A percentile compares a stretch with the other conserved stretches of the same genome.
Conservation (phyloP, 495 filamentous ascomycete species). For the Annulohypoxylon moriforme region DNA sequence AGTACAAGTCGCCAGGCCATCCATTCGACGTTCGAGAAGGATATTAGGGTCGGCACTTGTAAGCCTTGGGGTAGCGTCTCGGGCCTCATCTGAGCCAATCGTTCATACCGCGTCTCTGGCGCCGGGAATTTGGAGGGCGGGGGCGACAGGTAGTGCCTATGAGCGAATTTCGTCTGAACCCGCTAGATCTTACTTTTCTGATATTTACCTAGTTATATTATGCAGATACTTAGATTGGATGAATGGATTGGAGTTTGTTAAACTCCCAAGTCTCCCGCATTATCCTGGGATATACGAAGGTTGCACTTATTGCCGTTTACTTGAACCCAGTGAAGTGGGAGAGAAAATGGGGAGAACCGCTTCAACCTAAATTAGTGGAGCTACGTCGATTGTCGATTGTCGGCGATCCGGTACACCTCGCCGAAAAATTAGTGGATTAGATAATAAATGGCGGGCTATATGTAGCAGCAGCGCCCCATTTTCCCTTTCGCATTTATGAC, state of each 20-base stretch:
- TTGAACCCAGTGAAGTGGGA: not conserved
- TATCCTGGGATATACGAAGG: not conserved
- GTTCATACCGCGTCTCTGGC: not conserved
- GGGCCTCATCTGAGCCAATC: slow-evolving; percentile 5
- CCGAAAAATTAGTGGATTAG: slow-evolving; percentile 8
- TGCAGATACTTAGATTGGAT: not conserved
- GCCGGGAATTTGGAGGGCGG: not conserved
- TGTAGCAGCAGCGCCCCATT: not conserved
- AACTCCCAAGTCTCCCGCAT: no score
- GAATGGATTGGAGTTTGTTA: not conserved
- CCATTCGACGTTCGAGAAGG: slow-evolving; percentile 10
- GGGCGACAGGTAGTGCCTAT: not conserved
- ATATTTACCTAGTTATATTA: no score
- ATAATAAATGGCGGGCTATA: not conserved
- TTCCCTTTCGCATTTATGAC: not conserved
- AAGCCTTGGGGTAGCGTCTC: slow-evolving; percentile 1
- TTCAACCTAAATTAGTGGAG: slow-evolving; percentile 11
- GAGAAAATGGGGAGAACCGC: not conserved
- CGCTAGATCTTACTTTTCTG: not conserved
- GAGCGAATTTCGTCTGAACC: not conserved
- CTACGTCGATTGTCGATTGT: slow-evolving; percentile 9
- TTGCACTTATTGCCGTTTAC: not conserved
- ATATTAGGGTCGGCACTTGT: slow-evolving; percentile 2
- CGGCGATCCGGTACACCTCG: slow-evolving; percentile 21
- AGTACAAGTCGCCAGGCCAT: not conserved